Base-by-base conservation (phyloP, 1,284 basidiomycete genomes). In the Sporisorium iseilematis-ciliati region DNA sequence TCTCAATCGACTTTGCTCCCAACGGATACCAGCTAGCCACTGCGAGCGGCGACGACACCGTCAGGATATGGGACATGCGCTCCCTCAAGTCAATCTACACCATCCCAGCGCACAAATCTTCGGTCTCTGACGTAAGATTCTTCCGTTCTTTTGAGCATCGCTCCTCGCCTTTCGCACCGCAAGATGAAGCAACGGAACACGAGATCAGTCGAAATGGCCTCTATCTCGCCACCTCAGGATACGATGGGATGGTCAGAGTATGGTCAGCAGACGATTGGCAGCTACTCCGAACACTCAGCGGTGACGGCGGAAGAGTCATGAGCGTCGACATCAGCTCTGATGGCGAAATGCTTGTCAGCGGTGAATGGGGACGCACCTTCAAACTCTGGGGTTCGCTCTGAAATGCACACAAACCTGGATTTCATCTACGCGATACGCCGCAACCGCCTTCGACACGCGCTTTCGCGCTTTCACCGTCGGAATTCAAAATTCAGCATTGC, bases 261-360 rank as follows among this genome's bases (percentile, higher is more conserved):
- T 99, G 97, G 97, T 94, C 92, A 76, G 94, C 96, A 26, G 97
- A 99, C 85, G 97, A 99, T 84, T 99, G 97, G 96, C 93, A 94
- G 81, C 88, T 96, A 38, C 88, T 97, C 50, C 89, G 91, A 69
- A 92, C 92, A 51, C 88, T 99, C 68, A 91, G 93, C 35, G 95
- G 94, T 16, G 96, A 98, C 84, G 92, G 93, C 7, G 95, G 95
- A 38, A 98, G 98, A 86, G 95, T 98, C 65, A 99, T 99, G 97
- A 94, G 93, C 38, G 94, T 96, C 33, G 97, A 99, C 85, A 88
- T 98, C 25, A 77, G 68, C 53, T 56, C 79, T 7, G 75, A 80
- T 49, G 79, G 77, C 31, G 57, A 71, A 35, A 68, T 65, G 52
- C 57, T 78, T 18, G 79, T 77, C 26, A 81, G 79, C 31, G 78